Evolutionary conservation across 352 stramenopile species (phyloP), one percentile per base, ranked within the genome.

Genomic region (Phytophthora sp.): DNA sequence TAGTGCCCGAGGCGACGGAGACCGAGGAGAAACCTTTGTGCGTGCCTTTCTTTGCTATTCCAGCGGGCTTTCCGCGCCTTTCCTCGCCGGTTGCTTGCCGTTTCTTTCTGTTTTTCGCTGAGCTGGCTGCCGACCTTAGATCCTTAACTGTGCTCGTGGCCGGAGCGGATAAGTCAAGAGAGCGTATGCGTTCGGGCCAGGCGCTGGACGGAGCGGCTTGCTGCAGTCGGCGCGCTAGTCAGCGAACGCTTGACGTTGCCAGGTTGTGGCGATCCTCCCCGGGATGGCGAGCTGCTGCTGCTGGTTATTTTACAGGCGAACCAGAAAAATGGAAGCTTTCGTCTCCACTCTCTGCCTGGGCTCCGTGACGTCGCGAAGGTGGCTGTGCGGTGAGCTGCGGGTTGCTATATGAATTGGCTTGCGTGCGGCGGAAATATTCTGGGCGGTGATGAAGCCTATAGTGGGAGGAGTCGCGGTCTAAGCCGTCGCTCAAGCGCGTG

Each of bases 31-130:
- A 57, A 27, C 16, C 27, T 56, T 38, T 65, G 21, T 45, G 46
- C 35, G 41, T 57, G 55, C 57, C 44, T 66, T 66, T 53, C 47
- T 26, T 49, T 16, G 45, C 5, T 33, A 23, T 72, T 75, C 68
- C 58, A 57, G 29, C 36, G 33, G 15, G 39, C 31, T 69, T 62
- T 26, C 46, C 33, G 49, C 57, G 69, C 66, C 70, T 74, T 74
- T 77, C 69, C 69, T 41, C 61, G 55, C 67, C 55, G 46, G 60
- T 74, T 74, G 59, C 66, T 45, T 30, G 23, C 44, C 54, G 29
- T 63, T 77, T 77, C 65, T 64, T 66, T 63, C 55, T 61, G 36
- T 52, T 56, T 66, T 73, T 60, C 61, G 39, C 51, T 36, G 39
- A 51, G 20, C 8, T 9, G 33, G n/a, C n/a, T n/a, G n/a, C n/a